Conservation (phyloP, 176 grass and related monocot species). For the Avena sativa region DNA sequence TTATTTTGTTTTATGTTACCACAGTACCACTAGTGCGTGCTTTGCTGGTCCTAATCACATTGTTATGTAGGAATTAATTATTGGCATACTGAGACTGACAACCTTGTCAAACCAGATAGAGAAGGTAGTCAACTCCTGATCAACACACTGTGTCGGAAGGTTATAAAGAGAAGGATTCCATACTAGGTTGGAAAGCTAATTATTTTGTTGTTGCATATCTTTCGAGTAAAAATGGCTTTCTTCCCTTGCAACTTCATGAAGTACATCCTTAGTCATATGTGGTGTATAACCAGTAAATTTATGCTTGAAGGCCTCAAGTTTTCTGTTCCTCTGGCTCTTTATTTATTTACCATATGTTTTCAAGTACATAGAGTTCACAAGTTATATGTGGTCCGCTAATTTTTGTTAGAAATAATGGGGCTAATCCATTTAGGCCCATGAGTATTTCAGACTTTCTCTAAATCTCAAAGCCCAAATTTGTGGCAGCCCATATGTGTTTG, state of each 20-base stretch:
- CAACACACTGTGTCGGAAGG: neutral
- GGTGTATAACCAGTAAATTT: neutral
- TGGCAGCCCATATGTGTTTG: too few species aligned
- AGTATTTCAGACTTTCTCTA: too few species aligned
- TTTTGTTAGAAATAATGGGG: too few species aligned
- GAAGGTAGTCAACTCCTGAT: neutral
- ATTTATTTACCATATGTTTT: too few species aligned
- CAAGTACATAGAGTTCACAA: too few species aligned
- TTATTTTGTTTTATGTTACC: too few species aligned
- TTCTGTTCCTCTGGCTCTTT: neutral
- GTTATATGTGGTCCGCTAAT: too few species aligned
- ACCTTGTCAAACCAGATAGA: neutral
- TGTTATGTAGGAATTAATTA: neutral
- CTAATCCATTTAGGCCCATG: too few species aligned
- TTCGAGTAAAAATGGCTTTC: neutral
- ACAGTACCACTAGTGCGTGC: too few species aligned
- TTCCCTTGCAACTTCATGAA: too few species aligned
- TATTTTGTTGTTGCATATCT: neutral
- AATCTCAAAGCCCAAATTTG: too few species aligned
- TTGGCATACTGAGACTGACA: neutral
- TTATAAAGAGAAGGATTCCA: neutral
- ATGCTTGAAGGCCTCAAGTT: neutral
- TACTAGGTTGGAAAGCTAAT: neutral
- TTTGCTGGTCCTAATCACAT: too few species aligned
- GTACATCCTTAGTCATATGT: neutral